phyloP scores from a whole-genome alignment of 2,329 filamentous ascomycete species.

The Aspergillus sp. region DNA sequence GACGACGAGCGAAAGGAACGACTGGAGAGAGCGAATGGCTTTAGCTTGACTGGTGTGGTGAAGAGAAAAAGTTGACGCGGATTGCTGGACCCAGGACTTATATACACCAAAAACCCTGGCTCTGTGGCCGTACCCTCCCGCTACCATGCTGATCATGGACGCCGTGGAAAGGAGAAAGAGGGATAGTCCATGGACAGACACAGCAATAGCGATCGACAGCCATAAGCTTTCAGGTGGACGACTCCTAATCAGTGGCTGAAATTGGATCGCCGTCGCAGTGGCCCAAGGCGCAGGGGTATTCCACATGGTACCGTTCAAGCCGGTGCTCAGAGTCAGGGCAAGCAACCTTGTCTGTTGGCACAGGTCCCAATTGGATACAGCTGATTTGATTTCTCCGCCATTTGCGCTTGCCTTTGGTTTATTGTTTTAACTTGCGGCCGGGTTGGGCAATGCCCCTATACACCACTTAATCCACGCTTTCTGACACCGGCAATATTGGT shows the following conservation, averaged over 20 bases:
- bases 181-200: not conserved
- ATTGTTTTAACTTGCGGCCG: too few species aligned
- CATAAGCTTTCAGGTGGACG: not conserved
- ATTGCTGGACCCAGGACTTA: constrained; percentile 7
- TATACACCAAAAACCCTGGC: constrained; percentile 12
- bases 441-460: too few species aligned
- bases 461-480: too few species aligned
- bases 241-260: not conserved
- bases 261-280: not conserved
- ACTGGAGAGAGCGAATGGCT: constrained; percentile 12
- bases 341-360: constrained; percentile 2
- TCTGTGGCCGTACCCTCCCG: not conserved
- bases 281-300: not conserved
- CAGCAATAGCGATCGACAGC: constrained; percentile 11
- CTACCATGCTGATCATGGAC: constrained; percentile 1
- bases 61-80: constrained; percentile 1
- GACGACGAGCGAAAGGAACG: constrained; percentile 11
- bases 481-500: too few species aligned
- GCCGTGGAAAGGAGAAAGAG: constrained; percentile 1
- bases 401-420: too few species aligned
- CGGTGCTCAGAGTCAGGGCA: constrained; percentile 2
- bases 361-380: constrained; percentile 4
- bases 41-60: constrained; percentile 10
- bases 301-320: not conserved
- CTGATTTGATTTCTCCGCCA: too few species aligned